phyloP scores from a whole-genome alignment of 1,284 basidiomycete genomes.

The Tilletia setariae region DNA sequence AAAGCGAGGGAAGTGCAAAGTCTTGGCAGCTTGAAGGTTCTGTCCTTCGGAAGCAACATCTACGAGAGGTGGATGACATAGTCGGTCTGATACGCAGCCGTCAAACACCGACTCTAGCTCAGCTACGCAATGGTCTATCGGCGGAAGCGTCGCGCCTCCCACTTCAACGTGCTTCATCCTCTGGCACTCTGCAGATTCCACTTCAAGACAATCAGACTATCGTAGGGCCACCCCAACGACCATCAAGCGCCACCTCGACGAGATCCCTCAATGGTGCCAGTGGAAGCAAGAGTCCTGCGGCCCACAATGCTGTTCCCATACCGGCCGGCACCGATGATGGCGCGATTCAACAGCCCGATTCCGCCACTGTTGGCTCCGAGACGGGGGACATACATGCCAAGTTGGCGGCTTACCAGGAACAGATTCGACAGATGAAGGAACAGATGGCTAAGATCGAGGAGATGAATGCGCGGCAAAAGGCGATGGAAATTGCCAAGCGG shows the following conservation, averaged over 20 bases:
- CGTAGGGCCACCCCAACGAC: not conserved
- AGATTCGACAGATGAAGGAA: not conserved
- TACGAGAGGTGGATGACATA: conserved; percentile 5
- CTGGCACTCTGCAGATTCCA: not conserved
- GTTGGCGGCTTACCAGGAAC: conserved; percentile 1
- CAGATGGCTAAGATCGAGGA: conserved; percentile 7
- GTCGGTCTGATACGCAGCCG: not conserved
- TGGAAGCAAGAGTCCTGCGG: no score
- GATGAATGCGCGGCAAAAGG: not conserved
- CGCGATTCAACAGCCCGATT: not conserved
- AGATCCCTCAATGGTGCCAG: not conserved
- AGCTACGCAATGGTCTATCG: not conserved
- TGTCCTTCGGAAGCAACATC: not conserved
- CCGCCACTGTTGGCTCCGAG: no score
- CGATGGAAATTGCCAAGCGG: conserved; percentile 1
- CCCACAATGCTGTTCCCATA: not conserved
- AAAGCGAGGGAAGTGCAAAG: not conserved
- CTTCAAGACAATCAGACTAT: not conserved
- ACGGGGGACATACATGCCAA: not conserved
- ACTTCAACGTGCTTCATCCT: not conserved
- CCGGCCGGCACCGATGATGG: not conserved
- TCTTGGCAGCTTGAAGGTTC: not conserved
- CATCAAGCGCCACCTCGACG: not conserved
- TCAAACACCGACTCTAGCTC: not conserved
- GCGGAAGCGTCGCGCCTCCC: not conserved